These are phyloP conservation scores for Hymenoscyphus infarciens DNA, from an alignment of 2,329 filamentous ascomycete genomes.

Conservation along the genomic window DNA sequence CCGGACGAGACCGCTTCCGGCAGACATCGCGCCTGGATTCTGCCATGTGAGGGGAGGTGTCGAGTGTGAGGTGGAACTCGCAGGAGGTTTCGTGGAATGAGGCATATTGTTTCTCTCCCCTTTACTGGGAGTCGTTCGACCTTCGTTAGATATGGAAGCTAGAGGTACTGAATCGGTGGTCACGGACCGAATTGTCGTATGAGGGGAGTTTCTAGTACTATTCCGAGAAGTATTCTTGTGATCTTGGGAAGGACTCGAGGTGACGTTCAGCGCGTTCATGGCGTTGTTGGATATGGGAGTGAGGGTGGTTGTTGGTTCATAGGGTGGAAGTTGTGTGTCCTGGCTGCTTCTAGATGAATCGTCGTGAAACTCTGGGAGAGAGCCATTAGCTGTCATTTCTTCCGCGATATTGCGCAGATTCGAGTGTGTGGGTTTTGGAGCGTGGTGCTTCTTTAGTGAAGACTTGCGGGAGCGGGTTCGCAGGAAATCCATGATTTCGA, in stretches of 20 bases:
- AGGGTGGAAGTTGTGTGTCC: slow-evolving; percentile 6
- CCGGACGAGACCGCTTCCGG: slow-evolving; percentile 24
- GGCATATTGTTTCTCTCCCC: slow-evolving; percentile 23
- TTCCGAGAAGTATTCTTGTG: slow-evolving; percentile 3
- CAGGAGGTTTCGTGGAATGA: slow-evolving; percentile 21
- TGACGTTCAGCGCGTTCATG: slow-evolving; percentile 30
- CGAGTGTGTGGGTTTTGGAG: background rate
- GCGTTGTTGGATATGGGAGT: slow-evolving; percentile 29
- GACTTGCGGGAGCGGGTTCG: background rate
- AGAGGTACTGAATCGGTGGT: slow-evolving; percentile 23
- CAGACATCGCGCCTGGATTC: slow-evolving; percentile 19
- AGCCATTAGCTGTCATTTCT: slow-evolving; percentile 7
- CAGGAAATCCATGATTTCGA: slow-evolving; percentile 4
- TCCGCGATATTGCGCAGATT: background rate
- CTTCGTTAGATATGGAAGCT: slow-evolving; percentile 17
- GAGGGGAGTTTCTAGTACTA: slow-evolving; percentile 18
- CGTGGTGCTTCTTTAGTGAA: background rate
- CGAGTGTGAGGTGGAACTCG: slow-evolving; percentile 19
- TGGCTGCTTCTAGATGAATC: background rate
- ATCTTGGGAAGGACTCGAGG: slow-evolving; percentile 11
- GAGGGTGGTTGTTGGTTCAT: slow-evolving; percentile 24
- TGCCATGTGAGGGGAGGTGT: slow-evolving; percentile 26
- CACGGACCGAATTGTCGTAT: slow-evolving; percentile 32
- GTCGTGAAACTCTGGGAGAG: slow-evolving; percentile 4
- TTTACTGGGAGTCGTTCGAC: slow-evolving; percentile 16